Evolutionary conservation across 192 early-diverging fungal species (phyloP).

Genomic region (Podila minutissima): DNA sequence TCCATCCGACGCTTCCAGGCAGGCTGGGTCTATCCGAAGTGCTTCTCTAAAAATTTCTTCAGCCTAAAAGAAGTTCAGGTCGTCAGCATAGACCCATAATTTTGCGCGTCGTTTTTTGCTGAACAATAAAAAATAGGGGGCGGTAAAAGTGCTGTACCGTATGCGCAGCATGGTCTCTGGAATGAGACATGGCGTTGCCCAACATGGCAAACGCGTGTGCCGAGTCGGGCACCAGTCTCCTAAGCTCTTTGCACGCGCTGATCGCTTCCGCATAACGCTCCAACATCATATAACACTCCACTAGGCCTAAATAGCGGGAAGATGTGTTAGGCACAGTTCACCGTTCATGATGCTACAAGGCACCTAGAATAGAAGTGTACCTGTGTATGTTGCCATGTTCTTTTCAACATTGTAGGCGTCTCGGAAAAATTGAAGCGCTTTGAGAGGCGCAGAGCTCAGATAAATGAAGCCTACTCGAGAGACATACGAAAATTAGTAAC

Average conservation of each 20-base stretch:
- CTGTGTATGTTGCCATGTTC: slow-evolving; percentile 21
- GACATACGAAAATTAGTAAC: background rate
- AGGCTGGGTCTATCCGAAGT: slow-evolving; percentile 21
- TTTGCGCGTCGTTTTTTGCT: too few relatives aligned
- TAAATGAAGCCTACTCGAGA: background rate
- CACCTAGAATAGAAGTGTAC: background rate
- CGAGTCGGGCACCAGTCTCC: slow-evolving; percentile 9
- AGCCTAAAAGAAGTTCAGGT: background rate
- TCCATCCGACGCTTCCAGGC: slow-evolving; percentile 13
- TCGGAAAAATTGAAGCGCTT: slow-evolving; percentile 19
- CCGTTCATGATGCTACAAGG: too few relatives aligned
- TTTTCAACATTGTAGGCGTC: slow-evolving; percentile 15
- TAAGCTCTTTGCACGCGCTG: slow-evolving; percentile 11
- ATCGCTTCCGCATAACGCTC: slow-evolving; percentile 25
- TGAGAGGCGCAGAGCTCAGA: slow-evolving; percentile 6
- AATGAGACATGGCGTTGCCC: slow-evolving; percentile 21
- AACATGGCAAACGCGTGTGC: slow-evolving; percentile 24
- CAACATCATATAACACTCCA: slow-evolving; percentile 17
- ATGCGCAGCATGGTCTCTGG: background rate
- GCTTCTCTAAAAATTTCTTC: slow-evolving; percentile 12
- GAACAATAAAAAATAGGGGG: background rate
- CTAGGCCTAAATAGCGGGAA: slow-evolving; percentile 9
- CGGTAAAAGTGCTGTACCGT: too few relatives aligned
- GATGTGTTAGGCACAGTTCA: too few relatives aligned
- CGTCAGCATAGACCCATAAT: too few relatives aligned